Evolutionary conservation across 768 basidiomycete genomes (phyloP), one percentile per base, ranked within the genome.

Genomic region (Termitomyces eurrhizus): DNA sequence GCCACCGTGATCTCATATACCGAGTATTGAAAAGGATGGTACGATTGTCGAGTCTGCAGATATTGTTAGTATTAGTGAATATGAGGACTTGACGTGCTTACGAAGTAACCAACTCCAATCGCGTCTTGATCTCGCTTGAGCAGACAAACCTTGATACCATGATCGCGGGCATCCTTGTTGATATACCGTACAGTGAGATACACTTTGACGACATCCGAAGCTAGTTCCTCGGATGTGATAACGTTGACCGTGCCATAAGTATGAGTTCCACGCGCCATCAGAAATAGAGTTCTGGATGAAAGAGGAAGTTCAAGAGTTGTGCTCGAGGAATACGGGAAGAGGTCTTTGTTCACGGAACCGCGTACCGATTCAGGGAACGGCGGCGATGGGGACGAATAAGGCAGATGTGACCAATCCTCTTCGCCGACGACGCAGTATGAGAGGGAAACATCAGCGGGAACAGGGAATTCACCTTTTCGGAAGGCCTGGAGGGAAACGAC

Each of bases 51-150:
- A 46, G 64, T 62, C 60, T 60, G 45, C 1, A 44, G 4, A 29
- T 29, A 4, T 2, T 29, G 29, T 29, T 29, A 29, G 29, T 29
- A 2, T 29, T 29, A 29, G 29, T 29, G 29, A 29, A 29, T 29
- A 26, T 4, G 6, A 11, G 9, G 52, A 1, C 8, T 46, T 3
- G 16, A 26, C 33, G 12, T 2, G 69, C 76, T 50, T 57, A 77
- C 76, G 58, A 76, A 78, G 36, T 75, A 71, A 35, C 75, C 75
- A 33, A 78, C 69, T 39, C 76, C 76, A 46, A 59, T 56, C 51
- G 68, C 72, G n/a, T 64, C 64, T 2, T 68, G 59, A 12, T 59
- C 57, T 11, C 73, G 69, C 48, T 62, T 54, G 51, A 74, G 64
- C 13, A 69, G 57, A 64, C 76, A 78, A 14, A 73, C 69, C 53